Evolutionary conservation across 2,329 filamentous ascomycete species (phyloP).

Genomic region (Simplicillium aogashimaense): DNA sequence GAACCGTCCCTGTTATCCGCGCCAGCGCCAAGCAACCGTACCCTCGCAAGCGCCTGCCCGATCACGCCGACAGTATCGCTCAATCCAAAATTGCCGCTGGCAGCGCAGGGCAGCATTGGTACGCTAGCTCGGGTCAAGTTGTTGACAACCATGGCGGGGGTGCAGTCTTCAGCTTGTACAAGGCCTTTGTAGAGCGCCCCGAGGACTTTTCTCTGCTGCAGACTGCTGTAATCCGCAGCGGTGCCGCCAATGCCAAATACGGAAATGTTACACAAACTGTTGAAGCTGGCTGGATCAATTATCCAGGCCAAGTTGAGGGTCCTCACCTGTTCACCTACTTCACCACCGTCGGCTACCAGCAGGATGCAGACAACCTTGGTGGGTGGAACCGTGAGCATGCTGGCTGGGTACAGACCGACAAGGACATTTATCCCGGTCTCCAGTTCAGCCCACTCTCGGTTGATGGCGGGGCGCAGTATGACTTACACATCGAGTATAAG

Average conservation of each 20-base stretch:
- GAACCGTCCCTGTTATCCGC: conserved; percentile 12
- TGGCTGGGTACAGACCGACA: conserved; percentile 12
- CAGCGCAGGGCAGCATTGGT: conserved; percentile 10
- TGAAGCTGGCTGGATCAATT: conserved; percentile 13
- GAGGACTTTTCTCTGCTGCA: conserved; percentile 12
- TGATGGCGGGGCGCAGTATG: conserved; percentile 8
- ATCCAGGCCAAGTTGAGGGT: conserved; percentile 5
- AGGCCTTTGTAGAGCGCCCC: conserved; percentile 7
- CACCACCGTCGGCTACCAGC: conserved; percentile 10
- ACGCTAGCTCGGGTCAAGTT: conserved; percentile 7
- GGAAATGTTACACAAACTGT: conserved; percentile 9
- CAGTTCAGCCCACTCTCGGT: conserved; percentile 7
- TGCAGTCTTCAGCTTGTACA: conserved; percentile 9
- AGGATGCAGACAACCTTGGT: conserved; percentile 8
- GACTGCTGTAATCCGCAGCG: conserved; percentile 9
- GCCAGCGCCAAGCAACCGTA: neutral
- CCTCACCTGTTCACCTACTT: conserved; percentile 12
- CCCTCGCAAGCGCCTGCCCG: conserved; percentile 8
- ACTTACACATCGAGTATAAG: conserved; percentile 8
- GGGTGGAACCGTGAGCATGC: conserved; percentile 10
- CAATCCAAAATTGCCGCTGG: neutral
- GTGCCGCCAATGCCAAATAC: conserved; percentile 5
- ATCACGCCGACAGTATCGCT: neutral
- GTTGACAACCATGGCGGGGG: conserved; percentile 9
- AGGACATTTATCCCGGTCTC: conserved; percentile 10